phyloP scores from a whole-genome alignment of 345 rosid genomes.

The Aethionema arabicum region DNA sequence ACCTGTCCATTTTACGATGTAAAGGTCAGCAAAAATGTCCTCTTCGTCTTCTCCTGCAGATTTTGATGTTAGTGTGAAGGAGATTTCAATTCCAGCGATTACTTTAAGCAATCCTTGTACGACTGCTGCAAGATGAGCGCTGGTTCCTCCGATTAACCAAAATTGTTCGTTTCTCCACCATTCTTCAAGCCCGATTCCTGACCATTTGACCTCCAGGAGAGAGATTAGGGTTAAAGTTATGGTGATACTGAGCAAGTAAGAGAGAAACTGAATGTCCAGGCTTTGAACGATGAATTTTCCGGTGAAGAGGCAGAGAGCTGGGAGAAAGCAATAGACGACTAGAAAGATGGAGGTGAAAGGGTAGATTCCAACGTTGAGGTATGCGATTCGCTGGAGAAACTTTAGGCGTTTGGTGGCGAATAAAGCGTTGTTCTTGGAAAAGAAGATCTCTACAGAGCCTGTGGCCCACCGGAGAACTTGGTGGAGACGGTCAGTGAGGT shows the following conservation, averaged over 20 bases:
- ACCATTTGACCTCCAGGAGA: conserved; percentile 90
- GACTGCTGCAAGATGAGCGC: conserved; percentile 85
- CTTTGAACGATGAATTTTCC: conserved; percentile 72
- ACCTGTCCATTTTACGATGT: conserved; percentile 85
- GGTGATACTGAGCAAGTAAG: conserved; percentile 66
- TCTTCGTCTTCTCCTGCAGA: conserved; percentile 72
- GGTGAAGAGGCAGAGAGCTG: conserved; percentile 75
- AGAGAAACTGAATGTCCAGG: conserved; percentile 60
- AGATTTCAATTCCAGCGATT: conserved; percentile 77
- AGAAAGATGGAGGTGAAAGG: conserved; percentile 86
- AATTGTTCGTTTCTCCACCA: conserved; percentile 96
- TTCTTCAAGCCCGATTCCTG: conserved; percentile 77
- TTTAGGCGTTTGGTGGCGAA: conserved; percentile 66
- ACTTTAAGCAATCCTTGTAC: conserved; percentile 85
- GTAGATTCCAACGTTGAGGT: conserved; percentile 82
- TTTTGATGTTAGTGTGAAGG: conserved; percentile 75
- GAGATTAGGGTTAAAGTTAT: conserved; percentile 61
- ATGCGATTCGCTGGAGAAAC: conserved; percentile 82
- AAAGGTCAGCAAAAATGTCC: conserved; percentile 73
- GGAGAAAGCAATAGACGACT: conserved; percentile 79
- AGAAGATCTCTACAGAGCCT: conserved; percentile 91
- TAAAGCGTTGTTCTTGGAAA: conserved; percentile 75
- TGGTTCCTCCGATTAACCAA: conserved; percentile 90
- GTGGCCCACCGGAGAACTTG: conserved; percentile 97
- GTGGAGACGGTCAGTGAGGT: conserved; percentile 87